These are phyloP conservation scores for Neonectria ditissima DNA, from an alignment of 2,329 filamentous ascomycete species.

Conservation along the genomic window DNA sequence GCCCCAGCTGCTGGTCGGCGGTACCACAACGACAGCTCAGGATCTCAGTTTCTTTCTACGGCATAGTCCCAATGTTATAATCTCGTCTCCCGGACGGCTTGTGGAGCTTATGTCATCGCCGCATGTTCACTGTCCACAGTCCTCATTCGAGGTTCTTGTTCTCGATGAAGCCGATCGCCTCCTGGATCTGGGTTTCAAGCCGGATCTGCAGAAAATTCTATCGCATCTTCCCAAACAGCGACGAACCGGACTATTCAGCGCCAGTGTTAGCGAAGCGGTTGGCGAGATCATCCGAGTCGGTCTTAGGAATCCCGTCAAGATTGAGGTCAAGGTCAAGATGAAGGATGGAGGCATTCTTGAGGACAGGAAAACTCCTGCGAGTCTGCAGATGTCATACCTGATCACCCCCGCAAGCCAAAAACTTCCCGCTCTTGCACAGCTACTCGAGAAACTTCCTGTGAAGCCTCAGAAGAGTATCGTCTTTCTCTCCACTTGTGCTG, in stretches of 20 bases:
- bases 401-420: conserved; percentile 82
- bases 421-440: conserved; percentile 76
- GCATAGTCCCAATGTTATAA: conserved; percentile 86
- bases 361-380: conserved; percentile 90
- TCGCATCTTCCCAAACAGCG: conserved; percentile 90
- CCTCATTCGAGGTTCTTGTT: conserved; percentile 90
- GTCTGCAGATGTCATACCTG: conserved; percentile 91
- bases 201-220: conserved; percentile 88
- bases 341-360: conserved; percentile 74
- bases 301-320: conserved; percentile 92
- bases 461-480: conserved; percentile 87
- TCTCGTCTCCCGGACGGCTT: conserved; percentile 90
- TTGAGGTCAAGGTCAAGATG: conserved; percentile 90
- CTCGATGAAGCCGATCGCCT: conserved; percentile 95
- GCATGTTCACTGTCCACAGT: conserved; percentile 88
- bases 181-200: conserved; percentile 93
- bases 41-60: conserved; percentile 88
- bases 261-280: conserved; percentile 94
- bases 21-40: conserved; percentile 81
- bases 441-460: conserved; percentile 77
- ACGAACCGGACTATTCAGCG: conserved; percentile 92
- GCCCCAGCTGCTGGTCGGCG: conserved; percentile 89
- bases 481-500: conserved; percentile 93
- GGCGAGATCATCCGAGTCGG: conserved; percentile 93
- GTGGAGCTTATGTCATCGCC: conserved; percentile 88